Conservation (phyloP, 1,284 basidiomycete species). For the Rhodotorula sp. region DNA sequence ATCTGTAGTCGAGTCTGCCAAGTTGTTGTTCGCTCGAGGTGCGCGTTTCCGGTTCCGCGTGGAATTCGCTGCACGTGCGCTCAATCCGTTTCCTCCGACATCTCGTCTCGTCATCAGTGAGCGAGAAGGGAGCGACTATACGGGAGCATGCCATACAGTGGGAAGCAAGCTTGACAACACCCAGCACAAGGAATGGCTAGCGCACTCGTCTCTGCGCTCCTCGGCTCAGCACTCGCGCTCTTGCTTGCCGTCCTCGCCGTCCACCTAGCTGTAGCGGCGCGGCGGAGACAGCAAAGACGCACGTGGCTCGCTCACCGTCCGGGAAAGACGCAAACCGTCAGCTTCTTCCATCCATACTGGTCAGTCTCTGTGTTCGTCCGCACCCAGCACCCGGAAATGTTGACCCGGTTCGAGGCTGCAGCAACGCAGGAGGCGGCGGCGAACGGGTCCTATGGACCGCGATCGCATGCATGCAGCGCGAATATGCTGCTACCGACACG, state of each 20-base stretch:
- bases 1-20: too few relatives aligned
- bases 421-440: slow-evolving; percentile 96
- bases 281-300: background rate
- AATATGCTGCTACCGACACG: slow-evolving; percentile 62
- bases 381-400: too few relatives aligned
- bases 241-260: slow-evolving; percentile 1
- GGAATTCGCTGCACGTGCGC: too few relatives aligned
- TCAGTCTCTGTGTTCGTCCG: slow-evolving; percentile 51
- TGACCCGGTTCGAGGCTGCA: slow-evolving; percentile 48
- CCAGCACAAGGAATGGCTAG: too few relatives aligned
- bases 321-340: slow-evolving; percentile 56
- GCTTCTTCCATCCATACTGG: slow-evolving; percentile 97
- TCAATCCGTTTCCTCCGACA: too few relatives aligned
- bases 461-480: slow-evolving; percentile 68
- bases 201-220: background rate
- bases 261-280: background rate
- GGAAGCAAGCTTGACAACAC: too few relatives aligned
- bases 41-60: too few relatives aligned
- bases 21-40: too few relatives aligned
- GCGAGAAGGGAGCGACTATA: too few relatives aligned
- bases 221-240: background rate
- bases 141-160: too few relatives aligned
- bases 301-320: background rate
- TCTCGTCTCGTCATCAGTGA: too few relatives aligned
- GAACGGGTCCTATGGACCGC: slow-evolving; percentile 96